Percentiles rank a stretch among this genome's conserved stretches.
These are phyloP conservation scores for Jamesozyma hellenica DNA, from an alignment of 805 yeast species.

Conservation along the genomic window DNA sequence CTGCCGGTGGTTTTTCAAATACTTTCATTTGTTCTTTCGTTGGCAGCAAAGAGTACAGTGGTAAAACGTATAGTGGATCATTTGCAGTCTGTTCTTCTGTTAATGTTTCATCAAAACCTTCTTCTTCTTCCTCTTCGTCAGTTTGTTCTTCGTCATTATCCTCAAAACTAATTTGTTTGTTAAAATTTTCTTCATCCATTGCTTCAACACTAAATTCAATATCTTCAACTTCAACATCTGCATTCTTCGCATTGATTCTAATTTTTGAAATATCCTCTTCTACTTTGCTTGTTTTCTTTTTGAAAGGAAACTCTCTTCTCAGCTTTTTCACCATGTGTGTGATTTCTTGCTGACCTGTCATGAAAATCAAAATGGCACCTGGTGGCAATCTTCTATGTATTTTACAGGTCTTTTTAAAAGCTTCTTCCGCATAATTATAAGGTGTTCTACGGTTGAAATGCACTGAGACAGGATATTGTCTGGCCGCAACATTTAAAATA, in stretches of 20 bases:
- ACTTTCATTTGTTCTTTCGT: conserved; percentile 91
- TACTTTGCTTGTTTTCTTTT: conserved; percentile 18
- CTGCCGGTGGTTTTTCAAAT: conserved; percentile 74
- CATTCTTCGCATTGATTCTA: conserved; percentile 45
- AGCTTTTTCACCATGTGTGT: conserved; percentile 60
- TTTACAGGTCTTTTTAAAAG: conserved; percentile 72
- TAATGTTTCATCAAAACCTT: conserved; percentile 56
- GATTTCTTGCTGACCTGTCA: conserved; percentile 94
- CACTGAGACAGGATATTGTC: conserved; percentile 87
- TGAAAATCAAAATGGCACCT: conserved; percentile 84
- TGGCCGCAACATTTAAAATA: conserved; percentile 75
- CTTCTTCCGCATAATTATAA: conserved; percentile 74
- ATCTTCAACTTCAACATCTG: conserved; percentile 78
- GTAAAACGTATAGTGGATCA: conserved; percentile 83
- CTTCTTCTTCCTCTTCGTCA: conserved; percentile 36
- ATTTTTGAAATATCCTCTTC: conserved; percentile 35
- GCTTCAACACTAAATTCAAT: conserved; percentile 57
- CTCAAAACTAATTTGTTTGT: conserved; percentile 27
- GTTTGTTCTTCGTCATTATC: conserved; percentile 34
- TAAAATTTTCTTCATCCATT: conserved; percentile 26
- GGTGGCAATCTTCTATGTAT: conserved; percentile 82
- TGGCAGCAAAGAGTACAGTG: conserved; percentile 87
- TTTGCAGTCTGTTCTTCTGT: conserved; percentile 61
- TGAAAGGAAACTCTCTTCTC: conserved; percentile 56
- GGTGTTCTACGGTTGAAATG: conserved; percentile 81